A percentile compares a stretch with the other conserved stretches of the same genome.
phyloP scores from a whole-genome alignment of 257 asterid genomes.

The Solanum neorickii region DNA sequence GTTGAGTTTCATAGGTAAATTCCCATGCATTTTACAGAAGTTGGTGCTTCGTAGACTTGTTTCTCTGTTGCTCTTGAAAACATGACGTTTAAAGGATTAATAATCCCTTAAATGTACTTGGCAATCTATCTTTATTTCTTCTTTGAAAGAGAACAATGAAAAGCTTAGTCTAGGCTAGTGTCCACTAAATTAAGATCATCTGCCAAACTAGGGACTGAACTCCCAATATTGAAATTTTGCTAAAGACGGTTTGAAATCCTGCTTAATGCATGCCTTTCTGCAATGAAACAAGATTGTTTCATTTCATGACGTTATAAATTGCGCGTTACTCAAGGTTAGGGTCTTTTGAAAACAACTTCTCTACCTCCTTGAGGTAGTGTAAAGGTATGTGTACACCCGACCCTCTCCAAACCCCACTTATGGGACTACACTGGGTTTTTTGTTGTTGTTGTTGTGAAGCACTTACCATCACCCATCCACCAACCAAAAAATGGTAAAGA shows the following conservation, averaged over 20 bases:
- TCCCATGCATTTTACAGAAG: background rate
- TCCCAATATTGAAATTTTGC: background rate
- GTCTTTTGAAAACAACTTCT: background rate
- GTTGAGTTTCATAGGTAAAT: conserved; percentile 77
- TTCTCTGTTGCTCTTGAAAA: background rate
- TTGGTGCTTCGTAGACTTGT: background rate
- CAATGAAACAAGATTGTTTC: background rate
- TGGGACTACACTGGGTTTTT: background rate
- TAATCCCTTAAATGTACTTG: background rate
- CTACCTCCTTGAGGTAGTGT: background rate
- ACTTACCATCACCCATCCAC: background rate
- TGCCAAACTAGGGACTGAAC: background rate
- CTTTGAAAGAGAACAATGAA: background rate
- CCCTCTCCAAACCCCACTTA: background rate
- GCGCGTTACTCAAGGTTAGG: background rate
- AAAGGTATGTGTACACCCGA: background rate
- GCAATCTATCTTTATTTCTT: background rate
- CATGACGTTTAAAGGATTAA: background rate
- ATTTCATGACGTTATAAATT: background rate
- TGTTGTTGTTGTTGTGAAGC: background rate
- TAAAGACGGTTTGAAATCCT: background rate
- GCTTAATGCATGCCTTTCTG: background rate
- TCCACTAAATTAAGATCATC: background rate
- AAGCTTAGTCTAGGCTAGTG: background rate
- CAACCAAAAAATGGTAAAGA: background rate